Conservation (phyloP, 1,284 basidiomycete genomes). For the Rhodotorula sp. region DNA sequence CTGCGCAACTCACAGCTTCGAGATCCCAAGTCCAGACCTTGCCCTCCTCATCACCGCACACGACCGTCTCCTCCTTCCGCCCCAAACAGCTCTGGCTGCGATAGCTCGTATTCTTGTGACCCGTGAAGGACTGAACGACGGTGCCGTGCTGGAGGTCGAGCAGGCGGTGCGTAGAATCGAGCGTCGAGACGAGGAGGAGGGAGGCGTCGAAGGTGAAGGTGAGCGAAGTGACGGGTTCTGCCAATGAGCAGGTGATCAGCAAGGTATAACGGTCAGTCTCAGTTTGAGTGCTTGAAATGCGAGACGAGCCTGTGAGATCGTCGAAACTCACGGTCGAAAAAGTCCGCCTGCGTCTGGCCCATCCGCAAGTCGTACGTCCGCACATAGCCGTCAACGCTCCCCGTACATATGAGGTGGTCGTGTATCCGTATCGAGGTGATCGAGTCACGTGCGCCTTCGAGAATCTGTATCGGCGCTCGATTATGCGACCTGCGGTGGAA, state of each 20-base stretch:
- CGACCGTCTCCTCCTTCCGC: constrained; percentile 70
- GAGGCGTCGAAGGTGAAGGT: constrained; percentile 69
- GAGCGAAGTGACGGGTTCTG: constrained; percentile 81
- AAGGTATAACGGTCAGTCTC: background rate
- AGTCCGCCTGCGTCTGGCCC: constrained; percentile 83
- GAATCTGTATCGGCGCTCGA: constrained; percentile 79
- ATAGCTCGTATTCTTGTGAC: constrained; percentile 71
- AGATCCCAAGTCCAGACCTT: constrained; percentile 88
- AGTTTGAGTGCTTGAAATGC: fast-evolving
- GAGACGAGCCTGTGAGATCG: background rate
- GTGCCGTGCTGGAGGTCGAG: constrained; percentile 82
- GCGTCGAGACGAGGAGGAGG: constrained; percentile 74
- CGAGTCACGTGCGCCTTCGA: constrained; percentile 85
- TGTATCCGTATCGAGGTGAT: constrained; percentile 74
- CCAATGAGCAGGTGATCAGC: too few relatives aligned
- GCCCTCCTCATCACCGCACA: constrained; percentile 88
- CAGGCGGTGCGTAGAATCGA: constrained; percentile 79
- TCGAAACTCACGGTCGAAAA: constrained; percentile 72
- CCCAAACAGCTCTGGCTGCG: constrained; percentile 80
- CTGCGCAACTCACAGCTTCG: constrained; percentile 60
- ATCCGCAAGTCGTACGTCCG: constrained; percentile 90
- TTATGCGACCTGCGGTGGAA: constrained; percentile 62
- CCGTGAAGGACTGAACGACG: constrained; percentile 77
- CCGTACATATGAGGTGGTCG: constrained; percentile 65
- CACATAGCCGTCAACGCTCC: constrained; percentile 86